Evolutionary conservation across 148 eudicot species (phyloP), one percentile per base, ranked within the genome.

Genomic region (Rheum nobile): DNA sequence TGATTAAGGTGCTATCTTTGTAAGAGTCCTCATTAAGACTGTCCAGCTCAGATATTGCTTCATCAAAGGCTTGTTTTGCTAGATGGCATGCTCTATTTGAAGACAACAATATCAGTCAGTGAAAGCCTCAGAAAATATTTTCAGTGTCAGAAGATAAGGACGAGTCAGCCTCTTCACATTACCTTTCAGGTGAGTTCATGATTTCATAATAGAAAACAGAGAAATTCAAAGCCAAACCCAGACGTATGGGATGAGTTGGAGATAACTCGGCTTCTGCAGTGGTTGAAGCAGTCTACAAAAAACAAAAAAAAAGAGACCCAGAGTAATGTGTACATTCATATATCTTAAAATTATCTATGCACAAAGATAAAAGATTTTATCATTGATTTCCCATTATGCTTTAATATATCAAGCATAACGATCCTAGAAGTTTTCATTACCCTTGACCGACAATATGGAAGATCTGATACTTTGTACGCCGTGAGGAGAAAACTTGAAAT

Each of bases 141-240:
- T 1, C 29, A n/a, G 17, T 59, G 17, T 3, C 17, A 59, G 1
- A 61, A 61, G 29, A 55, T 2, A 24, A 55, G 14, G 31, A 55
- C 16, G 16, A 55, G 14, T 61, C 37, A 13, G 37, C 67, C 6
- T 59, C n/a, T 61, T 12, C 67, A 61, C 35, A 61, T 61, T 69
- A 69, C 72, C 72, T 69, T 69, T 69, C 72, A 69, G 72, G 72
- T 8, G 72, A 69, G 29, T 69, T 69, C 72, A 69, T 69, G 26
- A 69, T 69, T 69, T 69, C 72, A 69, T 69, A 69, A 41, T 69
- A 69, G 72, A 69, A 69, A 17, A 69, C 72, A 7, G 72, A 69
- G 72, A 69, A 69, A 41, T 69, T 69, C 44, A 69, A 41, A 69
- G 72, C 72, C 43, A 69, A 41, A 35, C 72, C 72, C 26, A 69